Base-by-base conservation (phyloP, 352 stramenopile species). In the Phytophthora ramorum region DNA sequence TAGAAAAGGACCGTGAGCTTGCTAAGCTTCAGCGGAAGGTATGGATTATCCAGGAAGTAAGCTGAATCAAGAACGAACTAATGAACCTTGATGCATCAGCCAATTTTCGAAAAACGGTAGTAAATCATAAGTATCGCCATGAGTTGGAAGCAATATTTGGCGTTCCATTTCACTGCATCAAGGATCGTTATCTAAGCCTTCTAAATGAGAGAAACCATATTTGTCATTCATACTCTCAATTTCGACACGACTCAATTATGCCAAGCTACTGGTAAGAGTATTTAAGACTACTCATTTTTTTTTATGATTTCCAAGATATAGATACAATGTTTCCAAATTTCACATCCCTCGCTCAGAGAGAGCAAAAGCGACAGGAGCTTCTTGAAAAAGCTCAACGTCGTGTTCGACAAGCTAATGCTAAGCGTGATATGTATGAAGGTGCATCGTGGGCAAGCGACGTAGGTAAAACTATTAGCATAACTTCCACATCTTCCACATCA, bases 341-440 rank as follows among this genome's bases (percentile, higher is more conserved):
- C 26, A 32, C 26, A 32, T 32, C 26, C 26, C 26, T 32, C 26
- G 26, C 26, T 32, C 26, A 32, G 26, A 32, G 26, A 32, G 26
- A 32, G 26, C 26, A 32, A 32, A 32, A 32, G 7, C 26, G 26
- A 32, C 26, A 32, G 26, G 26, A 59, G 8, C 16, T 73, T 12
- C 17, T 76, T 28, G 48, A 63, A 22, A 28, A 50, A 43, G 20
- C 14, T 7, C 30, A 76, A 4, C 63, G 44, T 19, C 41, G 55
- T 19, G 22, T 58, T 51, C 38, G 44, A 26, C 48, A 67, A 48
- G 63, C 32, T 32, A 19, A 16, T 6, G 16, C 35, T 19, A 73
- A 70, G 20, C 43, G 20, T 22, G 45, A 40, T 16, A 66, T 61
- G 54, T 73, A 70, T 62, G 43, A 13, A 53, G 49, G 47, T 12